Evolutionary conservation across 1,139 yeast species (phyloP).

Genomic region (Suhomyces taliae): DNA sequence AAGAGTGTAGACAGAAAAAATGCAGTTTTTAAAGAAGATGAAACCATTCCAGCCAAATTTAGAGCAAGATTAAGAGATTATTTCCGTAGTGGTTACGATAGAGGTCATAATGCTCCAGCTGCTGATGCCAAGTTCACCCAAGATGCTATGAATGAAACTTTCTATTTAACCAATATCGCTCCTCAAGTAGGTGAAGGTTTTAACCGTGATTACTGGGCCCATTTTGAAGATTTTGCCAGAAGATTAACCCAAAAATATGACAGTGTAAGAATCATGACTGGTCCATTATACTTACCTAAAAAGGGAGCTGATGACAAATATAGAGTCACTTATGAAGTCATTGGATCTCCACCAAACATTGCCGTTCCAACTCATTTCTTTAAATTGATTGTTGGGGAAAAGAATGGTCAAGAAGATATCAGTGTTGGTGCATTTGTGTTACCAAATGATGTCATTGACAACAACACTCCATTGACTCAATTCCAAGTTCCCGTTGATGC

Average conservation of each 20-base stretch:
- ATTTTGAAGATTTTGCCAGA: slow-evolving; percentile 86
- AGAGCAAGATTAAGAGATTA: slow-evolving; percentile 79
- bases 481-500: slow-evolving; percentile 92
- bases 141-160: slow-evolving; percentile 92
- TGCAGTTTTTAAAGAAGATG: slow-evolving; percentile 86
- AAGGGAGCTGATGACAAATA: slow-evolving; percentile 72
- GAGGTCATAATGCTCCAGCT: slow-evolving; percentile 98
- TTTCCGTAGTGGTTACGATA: slow-evolving; percentile 92
- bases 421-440: slow-evolving; percentile 91
- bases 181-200: slow-evolving; percentile 99
- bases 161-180: slow-evolving; percentile 81
- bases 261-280: slow-evolving; percentile 84
- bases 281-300: slow-evolving; percentile 89
- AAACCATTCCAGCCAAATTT: slow-evolving; percentile 71
- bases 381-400: slow-evolving; percentile 85
- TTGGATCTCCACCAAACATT: slow-evolving; percentile 94
- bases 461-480: slow-evolving; percentile 63
- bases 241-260: slow-evolving; percentile 67
- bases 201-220: slow-evolving; percentile 97
- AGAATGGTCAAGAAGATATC: slow-evolving; percentile 46
- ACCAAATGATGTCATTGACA: slow-evolving; percentile 78
- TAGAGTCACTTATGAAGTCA: slow-evolving; percentile 83
- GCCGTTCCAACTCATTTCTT: slow-evolving; percentile 98
- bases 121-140: slow-evolving; percentile 94
- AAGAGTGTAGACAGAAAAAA: slow-evolving; percentile 71